Evolutionary conservation across 139 green algal species (phyloP).

Genomic region (Coccomyxa sp.): DNA sequence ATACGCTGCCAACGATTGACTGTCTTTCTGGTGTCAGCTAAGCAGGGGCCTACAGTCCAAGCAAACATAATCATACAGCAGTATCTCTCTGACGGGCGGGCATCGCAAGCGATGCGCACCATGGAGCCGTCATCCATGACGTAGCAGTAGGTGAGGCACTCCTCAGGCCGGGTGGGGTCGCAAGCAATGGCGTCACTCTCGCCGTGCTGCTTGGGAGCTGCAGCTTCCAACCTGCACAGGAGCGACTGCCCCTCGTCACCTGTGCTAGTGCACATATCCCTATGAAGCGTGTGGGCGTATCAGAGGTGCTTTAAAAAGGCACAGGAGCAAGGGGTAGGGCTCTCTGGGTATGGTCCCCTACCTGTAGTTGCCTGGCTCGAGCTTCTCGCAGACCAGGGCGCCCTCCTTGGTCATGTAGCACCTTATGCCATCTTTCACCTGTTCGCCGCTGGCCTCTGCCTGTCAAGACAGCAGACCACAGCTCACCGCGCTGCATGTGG

Average conservation of each 20-base stretch:
- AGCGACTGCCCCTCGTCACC: background rate
- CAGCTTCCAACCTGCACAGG: background rate
- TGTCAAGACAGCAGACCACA: background rate
- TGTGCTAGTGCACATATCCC: too few relatives aligned
- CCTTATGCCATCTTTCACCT: background rate
- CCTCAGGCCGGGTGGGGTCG: background rate
- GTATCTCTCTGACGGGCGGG: too few relatives aligned
- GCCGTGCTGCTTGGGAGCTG: background rate
- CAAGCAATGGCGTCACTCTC: background rate
- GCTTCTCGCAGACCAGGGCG: background rate
- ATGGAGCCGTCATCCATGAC: background rate
- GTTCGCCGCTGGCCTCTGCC: background rate
- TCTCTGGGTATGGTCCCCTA: background rate
- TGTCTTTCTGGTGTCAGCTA: too few relatives aligned
- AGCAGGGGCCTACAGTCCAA: too few relatives aligned
- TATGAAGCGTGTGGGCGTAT: too few relatives aligned
- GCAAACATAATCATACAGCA: too few relatives aligned
- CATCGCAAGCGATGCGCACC: too few relatives aligned
- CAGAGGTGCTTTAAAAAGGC: too few relatives aligned
- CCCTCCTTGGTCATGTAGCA: slow-evolving; percentile 4
- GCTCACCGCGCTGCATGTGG: background rate
- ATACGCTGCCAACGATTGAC: too few relatives aligned
- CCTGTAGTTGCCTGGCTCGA: background rate
- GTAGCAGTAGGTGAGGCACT: background rate
- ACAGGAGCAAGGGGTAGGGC: too few relatives aligned